Base-by-base conservation (phyloP, 2,329 filamentous ascomycete species). In the Aspergillus sp. region DNA sequence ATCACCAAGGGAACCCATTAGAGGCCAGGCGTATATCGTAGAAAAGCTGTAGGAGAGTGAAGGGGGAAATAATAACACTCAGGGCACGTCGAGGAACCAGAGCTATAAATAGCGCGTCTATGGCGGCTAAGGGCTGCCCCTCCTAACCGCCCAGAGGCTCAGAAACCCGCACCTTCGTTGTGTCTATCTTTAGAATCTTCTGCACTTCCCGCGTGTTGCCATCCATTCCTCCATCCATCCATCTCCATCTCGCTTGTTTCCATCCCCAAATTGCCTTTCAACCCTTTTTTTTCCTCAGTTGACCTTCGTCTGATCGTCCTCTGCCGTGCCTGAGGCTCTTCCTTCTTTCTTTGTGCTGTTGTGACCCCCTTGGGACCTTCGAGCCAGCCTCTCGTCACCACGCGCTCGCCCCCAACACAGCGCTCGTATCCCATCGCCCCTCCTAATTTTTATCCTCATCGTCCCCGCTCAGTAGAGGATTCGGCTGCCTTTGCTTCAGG, bases 111-210 rank as follows among this genome's bases (percentile, higher is more conserved):
- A 48, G 46, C 46, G 46, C 46, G 46, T 32, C 36, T 47, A 46
- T 23, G 32, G 43, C 21, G 45, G 34, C 38, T 38, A 41, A 47
- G 25, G 31, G 38, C 21, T 2, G 2, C 34, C 34, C 14, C 34
- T 17, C 34, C 17, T 42, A 42, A 21, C n/a, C 32, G 46, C 36
- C 17, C 47, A 42, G 32, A 42, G 46, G 46, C 34, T 40, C 19
- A 38, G 34, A 23, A 23, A 41, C 46, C 34, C 34, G 46, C 46
- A 36, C 25, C 46, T 34, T 48, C 45, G 29, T 34, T 36, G 38
- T 47, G 53, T 60, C 64, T 67, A 67, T 69, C 61, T 65, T 70
- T 63, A 68, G 65, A 60, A 67, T 66, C 58, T 60, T 66, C 59
- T 66, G 63, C 54, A 64, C 58, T 52, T 61, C 60, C 53, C 63